Base-by-base conservation (phyloP, 495 filamentous ascomycete genomes). In the Talaromyces stipitatus region DNA sequence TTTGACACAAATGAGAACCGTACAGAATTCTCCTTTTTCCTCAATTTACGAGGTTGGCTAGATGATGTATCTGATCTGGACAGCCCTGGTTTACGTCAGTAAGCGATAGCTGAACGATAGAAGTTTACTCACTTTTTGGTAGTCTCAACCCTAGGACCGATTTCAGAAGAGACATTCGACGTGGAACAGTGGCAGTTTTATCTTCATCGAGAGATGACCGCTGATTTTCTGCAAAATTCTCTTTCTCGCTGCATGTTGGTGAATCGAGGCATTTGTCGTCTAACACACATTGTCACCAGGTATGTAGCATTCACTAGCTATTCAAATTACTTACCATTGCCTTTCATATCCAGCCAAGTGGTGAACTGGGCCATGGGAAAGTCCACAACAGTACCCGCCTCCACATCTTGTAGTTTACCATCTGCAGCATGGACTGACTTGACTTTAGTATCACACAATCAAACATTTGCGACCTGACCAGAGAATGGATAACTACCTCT, bases 1-100 rank as follows among this genome's bases (percentile, higher is more conserved):
- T 63, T 68, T 0, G 60, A 58, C 1, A 68, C 64, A 29, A 68
- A 62, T 2, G 67, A 70, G 32, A 70, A 70, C 14, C 67, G 62
- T 24, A 70, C 61, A 2, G 61, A 68, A 33, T 70, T 66, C 30
- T 62, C 64, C 36, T 62, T 60, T 45, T 65, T 68, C 45, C 66
- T 60, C 10, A 70, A 43, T 24, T 63, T 65, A 20, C 65, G 67
- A 43, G 64, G 58, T 50, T 55, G 55, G 33, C 54, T 61, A 0
- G 62, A 56, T 1, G 61, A 60, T 2, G 67, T 63, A 10, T 58
- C 60, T n/a, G 64, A 45, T 4, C 67, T 61, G 18, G 62, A 65
- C 33, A 64, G 30, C 2, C 63, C 67, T 69, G 23, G 1, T 56
- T 46, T 14, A 51, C 12, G 24, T 28, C 2, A 51, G 27, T 9